A percentile compares a stretch with the other conserved stretches of the same genome.
Conservation (phyloP, 2,329 filamentous ascomycete species). For the Ophiostoma ips region DNA sequence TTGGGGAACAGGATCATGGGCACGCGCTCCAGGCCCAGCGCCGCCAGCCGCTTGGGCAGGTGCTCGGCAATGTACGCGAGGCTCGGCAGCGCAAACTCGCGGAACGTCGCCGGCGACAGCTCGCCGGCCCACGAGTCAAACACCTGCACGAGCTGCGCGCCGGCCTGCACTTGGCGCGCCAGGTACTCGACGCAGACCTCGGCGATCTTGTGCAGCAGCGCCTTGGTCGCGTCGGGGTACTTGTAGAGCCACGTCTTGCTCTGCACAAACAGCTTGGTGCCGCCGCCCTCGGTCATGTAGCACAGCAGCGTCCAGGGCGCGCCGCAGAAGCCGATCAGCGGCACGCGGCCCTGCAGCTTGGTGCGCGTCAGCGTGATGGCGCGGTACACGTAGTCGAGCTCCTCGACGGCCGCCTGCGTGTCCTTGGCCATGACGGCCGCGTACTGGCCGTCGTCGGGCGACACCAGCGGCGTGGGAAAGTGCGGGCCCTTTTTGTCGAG, state of each 20-base stretch:
- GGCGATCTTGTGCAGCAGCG: slow-evolving; percentile 76
- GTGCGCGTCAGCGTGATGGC: slow-evolving; percentile 82
- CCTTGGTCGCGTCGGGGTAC: slow-evolving; percentile 67
- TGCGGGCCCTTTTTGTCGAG: slow-evolving; percentile 92
- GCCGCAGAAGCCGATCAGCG: slow-evolving; percentile 90
- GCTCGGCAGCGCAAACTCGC: slow-evolving; percentile 74
- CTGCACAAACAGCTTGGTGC: slow-evolving; percentile 86
- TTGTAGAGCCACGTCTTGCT: slow-evolving; percentile 95
- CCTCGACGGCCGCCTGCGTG: slow-evolving; percentile 62
- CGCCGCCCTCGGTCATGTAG: slow-evolving; percentile 98
- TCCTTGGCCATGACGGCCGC: slow-evolving; percentile 57
- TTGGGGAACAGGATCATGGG: slow-evolving; percentile 99
- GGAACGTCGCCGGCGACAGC: slow-evolving; percentile 71
- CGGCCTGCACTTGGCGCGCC: slow-evolving; percentile 80
- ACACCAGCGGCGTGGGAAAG: slow-evolving; percentile 72
- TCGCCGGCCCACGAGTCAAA: slow-evolving; percentile 98
- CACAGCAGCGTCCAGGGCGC: slow-evolving; percentile 94
- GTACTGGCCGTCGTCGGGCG: slow-evolving; percentile 75
- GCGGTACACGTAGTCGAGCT: slow-evolving; percentile 89
- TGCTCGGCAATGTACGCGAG: slow-evolving; percentile 70
- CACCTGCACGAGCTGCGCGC: slow-evolving; percentile 87
- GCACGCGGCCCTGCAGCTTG: slow-evolving; percentile 78
- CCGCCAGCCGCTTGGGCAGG: slow-evolving; percentile 59
- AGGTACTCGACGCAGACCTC: slow-evolving; percentile 92
- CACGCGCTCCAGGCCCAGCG: slow-evolving; percentile 63